A percentile compares a stretch with the other conserved stretches of the same genome.
These are phyloP conservation scores for Camellia japonica DNA, from an alignment of 148 eudicot genomes.

Conservation along the genomic window DNA sequence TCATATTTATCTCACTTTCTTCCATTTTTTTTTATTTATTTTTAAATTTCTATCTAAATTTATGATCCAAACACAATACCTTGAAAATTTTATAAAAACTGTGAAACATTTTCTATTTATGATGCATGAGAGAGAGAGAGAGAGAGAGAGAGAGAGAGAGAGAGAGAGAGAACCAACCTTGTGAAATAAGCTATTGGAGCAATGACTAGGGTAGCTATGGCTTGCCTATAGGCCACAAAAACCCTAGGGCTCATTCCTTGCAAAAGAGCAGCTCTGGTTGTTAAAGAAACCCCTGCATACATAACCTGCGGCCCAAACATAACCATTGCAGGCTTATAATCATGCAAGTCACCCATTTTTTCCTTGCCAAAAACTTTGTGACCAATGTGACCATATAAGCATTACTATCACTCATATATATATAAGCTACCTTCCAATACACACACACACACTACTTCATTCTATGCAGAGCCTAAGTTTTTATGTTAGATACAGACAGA, in stretches of 20 bases:
- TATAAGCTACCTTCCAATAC: neutral
- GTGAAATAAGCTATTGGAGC: conserved; percentile 56
- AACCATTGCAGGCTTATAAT: conserved; percentile 46
- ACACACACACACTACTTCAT: neutral
- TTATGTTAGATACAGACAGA: neutral
- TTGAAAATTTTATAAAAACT: too few species aligned
- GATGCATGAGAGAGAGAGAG: neutral
- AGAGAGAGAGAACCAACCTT: conserved; percentile 24
- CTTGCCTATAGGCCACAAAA: conserved; percentile 67
- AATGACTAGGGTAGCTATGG: conserved; percentile 51
- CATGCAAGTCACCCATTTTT: conserved; percentile 35
- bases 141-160: neutral
- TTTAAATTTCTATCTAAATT: too few species aligned
- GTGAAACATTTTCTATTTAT: neutral
- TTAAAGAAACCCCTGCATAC: conserved; percentile 42
- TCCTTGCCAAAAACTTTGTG: too few species aligned
- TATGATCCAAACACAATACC: too few species aligned
- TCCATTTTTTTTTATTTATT: too few species aligned
- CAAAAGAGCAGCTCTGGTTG: conserved; percentile 29
- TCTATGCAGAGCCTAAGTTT: neutral
- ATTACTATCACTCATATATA: neutral
- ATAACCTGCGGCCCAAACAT: conserved; percentile 51
- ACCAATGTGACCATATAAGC: neutral
- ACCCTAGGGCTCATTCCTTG: conserved; percentile 55
- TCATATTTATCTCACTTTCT: too few species aligned